A percentile compares a stretch with the other conserved stretches of the same genome.
Evolutionary conservation across 2,329 filamentous ascomycete species (phyloP).

Genomic region (Chaetomium globosum): DNA sequence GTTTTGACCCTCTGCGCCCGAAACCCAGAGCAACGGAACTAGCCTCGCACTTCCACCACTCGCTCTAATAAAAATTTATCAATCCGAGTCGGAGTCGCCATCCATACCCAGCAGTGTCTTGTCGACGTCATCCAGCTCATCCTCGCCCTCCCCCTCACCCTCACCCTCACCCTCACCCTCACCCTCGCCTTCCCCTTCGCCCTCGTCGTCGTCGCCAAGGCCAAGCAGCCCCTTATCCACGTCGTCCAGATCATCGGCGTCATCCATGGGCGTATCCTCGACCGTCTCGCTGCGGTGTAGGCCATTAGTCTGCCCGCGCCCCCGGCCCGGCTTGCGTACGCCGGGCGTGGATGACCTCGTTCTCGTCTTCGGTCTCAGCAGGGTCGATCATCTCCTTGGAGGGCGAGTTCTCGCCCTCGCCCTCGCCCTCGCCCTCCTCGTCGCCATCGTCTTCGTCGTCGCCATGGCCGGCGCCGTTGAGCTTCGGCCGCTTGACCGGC

Average conservation of each 20-base stretch:
- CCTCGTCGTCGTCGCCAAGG: constrained; percentile 45
- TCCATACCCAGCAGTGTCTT: constrained; percentile 44
- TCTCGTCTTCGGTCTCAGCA: constrained; percentile 40
- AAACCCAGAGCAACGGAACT: not conserved
- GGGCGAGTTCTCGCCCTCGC: constrained; percentile 28
- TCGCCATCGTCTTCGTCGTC: constrained; percentile 35
- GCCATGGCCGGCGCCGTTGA: constrained; percentile 28
- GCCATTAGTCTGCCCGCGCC: constrained; percentile 40
- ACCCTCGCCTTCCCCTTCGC: constrained; percentile 51
- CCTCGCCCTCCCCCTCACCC: constrained; percentile 52
- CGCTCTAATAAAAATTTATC: not conserved
- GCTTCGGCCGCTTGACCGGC: constrained; percentile 48
- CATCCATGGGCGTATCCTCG: constrained; percentile 50
- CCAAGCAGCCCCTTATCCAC: constrained; percentile 57
- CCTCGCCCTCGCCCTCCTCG: constrained; percentile 37
- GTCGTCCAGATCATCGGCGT: constrained; percentile 58
- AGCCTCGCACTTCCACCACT: not conserved
- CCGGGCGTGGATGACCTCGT: constrained; percentile 30
- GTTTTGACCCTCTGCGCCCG: not conserved
- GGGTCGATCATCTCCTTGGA: constrained; percentile 34
- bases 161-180: constrained; percentile 56
- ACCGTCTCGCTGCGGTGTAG: constrained; percentile 41
- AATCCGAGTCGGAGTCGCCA: constrained; percentile 43
- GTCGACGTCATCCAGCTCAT: constrained; percentile 49
- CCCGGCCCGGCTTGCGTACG: constrained; percentile 19